Conservation (phyloP, 441 rosid genomes). For the Mallotus repandus region DNA sequence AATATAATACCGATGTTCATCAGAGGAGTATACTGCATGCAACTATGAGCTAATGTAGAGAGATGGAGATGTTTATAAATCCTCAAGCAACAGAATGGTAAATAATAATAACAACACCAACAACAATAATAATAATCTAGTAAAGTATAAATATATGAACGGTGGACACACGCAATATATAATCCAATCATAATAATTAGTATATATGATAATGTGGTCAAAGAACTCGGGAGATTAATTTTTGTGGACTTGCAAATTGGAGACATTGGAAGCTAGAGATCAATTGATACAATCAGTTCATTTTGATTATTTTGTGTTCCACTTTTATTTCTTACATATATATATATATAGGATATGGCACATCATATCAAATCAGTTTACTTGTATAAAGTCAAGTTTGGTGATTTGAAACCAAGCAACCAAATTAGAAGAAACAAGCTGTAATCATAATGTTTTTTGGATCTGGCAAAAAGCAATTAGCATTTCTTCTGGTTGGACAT, state of each 20-base stretch:
- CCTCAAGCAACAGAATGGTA: constrained; percentile 9
- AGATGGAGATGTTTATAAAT: constrained; percentile 26
- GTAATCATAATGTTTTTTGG: constrained; percentile 20
- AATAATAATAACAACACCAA: constrained; percentile 18
- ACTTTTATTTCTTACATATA: neutral
- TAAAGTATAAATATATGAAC: constrained; percentile 16
- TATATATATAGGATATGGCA: neutral
- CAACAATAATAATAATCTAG: constrained; percentile 5
- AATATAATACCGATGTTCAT: neutral
- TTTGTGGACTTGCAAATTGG: constrained; percentile 14
- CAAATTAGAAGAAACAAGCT: neutral
- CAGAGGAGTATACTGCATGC: neutral
- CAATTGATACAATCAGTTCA: neutral
- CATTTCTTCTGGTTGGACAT: too few species aligned
- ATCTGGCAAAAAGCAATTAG: constrained; percentile 14
- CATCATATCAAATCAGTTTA: constrained; percentile 1
- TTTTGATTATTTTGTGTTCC: constrained; percentile 10
- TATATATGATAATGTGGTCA: constrained; percentile 1
- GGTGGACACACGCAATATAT: constrained; percentile 21
- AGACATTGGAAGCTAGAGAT: neutral
- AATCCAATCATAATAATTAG: too few species aligned
- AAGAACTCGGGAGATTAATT: constrained; percentile 4
- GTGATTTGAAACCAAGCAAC: constrained; percentile 22
- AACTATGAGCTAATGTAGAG: constrained; percentile 5
- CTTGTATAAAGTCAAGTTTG: constrained; percentile 5